Percentiles rank a stretch among this genome's conserved stretches.
These are phyloP conservation scores for Nakaseomyces sp. DNA, from an alignment of 1,139 yeast genomes.

Conservation along the genomic window DNA sequence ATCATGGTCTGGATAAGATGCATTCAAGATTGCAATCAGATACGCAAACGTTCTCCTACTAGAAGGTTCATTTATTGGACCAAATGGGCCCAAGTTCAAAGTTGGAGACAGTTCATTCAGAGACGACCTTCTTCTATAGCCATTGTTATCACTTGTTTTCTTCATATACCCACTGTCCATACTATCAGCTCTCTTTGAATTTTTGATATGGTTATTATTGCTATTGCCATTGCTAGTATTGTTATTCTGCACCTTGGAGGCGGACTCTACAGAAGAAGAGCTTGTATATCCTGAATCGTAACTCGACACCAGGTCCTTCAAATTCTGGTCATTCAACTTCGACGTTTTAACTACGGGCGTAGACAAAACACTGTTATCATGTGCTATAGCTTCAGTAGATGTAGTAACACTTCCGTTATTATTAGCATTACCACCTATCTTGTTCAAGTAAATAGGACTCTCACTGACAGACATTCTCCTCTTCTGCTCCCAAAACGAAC, in stretches of 20 bases:
- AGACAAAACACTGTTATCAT: neutral
- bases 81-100: constrained; percentile 65
- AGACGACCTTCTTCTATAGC: constrained; percentile 22
- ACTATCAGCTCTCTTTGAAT: constrained; percentile 20
- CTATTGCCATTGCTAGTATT: too few relatives aligned
- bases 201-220: constrained; percentile 5
- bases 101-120: constrained; percentile 20
- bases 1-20: constrained; percentile 93
- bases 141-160: neutral
- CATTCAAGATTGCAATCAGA: constrained; percentile 79
- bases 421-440: constrained; percentile 9
- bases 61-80: constrained; percentile 76
- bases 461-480: constrained; percentile 31
- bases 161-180: constrained; percentile 2
- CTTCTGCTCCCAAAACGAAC: constrained; percentile 32
- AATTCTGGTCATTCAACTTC: constrained; percentile 30
- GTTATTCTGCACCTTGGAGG: too few relatives aligned
- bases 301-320: constrained; percentile 27
- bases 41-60: constrained; percentile 87
- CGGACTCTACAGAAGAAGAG: constrained; percentile 26
- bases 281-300: constrained; percentile 25
- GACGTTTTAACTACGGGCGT: constrained; percentile 17
- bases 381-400: neutral
- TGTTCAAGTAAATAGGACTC: constrained; percentile 9
- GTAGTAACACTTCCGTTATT: constrained; percentile 6